These are phyloP conservation scores for Eucommia ulmoides DNA, from an alignment of 257 asterid genomes.

Conservation along the genomic window DNA sequence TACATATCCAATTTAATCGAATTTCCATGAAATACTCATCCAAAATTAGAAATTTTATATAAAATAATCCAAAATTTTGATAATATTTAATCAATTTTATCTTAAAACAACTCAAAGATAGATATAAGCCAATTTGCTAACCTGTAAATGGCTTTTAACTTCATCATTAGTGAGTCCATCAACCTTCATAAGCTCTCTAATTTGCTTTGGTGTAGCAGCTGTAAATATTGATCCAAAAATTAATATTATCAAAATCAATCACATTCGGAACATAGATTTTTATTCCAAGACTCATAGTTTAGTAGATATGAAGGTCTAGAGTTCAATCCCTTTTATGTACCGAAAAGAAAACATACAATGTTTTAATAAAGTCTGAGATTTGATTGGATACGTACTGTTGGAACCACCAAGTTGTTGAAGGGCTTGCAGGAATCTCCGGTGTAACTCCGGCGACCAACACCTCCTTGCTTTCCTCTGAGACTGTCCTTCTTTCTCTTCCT, in stretches of 20 bases:
- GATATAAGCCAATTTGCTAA: conserved; percentile 11
- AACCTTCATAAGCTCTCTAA: conserved; percentile 71
- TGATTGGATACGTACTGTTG: conserved; percentile 30
- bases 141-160: conserved; percentile 87
- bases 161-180: conserved; percentile 83
- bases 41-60: too few relatives aligned
- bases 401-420: conserved; percentile 83
- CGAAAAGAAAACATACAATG: too few relatives aligned
- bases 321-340: too few relatives aligned
- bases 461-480: conserved; percentile 53
- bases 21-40: too few relatives aligned
- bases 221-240: conserved; percentile 11
- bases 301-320: too few relatives aligned
- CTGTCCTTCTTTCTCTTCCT: conserved; percentile 31
- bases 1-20: too few relatives aligned
- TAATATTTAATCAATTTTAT: too few relatives aligned
- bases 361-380: neutral
- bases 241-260: neutral
- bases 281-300: too few relatives aligned
- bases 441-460: conserved; percentile 74
- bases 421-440: conserved; percentile 48
- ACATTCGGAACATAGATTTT: neutral
- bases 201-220: conserved; percentile 84
- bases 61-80: too few relatives aligned
- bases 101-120: too few relatives aligned